phyloP scores from a whole-genome alignment of 2,329 filamentous ascomycete species.

The Dothistroma pini region DNA sequence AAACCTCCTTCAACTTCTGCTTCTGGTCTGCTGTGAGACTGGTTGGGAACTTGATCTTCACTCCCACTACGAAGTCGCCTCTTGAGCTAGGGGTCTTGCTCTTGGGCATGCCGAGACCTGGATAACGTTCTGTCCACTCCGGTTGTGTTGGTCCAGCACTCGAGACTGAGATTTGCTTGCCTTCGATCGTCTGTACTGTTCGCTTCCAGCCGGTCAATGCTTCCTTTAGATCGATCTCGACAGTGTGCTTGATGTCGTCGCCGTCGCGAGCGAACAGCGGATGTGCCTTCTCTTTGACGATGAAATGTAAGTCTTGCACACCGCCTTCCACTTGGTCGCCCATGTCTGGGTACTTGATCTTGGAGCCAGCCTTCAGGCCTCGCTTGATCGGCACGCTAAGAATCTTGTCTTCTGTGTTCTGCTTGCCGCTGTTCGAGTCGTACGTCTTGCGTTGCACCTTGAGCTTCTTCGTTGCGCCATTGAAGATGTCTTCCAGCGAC shows the following conservation, averaged over 20 bases:
- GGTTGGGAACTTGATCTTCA: constrained; percentile 90
- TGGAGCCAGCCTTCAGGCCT: constrained; percentile 92
- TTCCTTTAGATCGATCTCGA: constrained; percentile 87
- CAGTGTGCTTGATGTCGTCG: constrained; percentile 74
- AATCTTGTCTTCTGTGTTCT: constrained; percentile 81
- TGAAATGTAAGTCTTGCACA: constrained; percentile 91
- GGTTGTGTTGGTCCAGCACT: constrained; percentile 83
- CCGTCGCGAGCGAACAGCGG: constrained; percentile 79
- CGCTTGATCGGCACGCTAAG: constrained; percentile 94
- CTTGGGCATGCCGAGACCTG: constrained; percentile 87
- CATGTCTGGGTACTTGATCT: constrained; percentile 98
- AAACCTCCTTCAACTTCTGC: constrained; percentile 71
- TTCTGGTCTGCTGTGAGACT: constrained; percentile 75
- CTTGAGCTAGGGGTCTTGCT: constrained; percentile 82
- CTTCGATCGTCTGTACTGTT: constrained; percentile 91
- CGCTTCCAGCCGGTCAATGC: constrained; percentile 90
- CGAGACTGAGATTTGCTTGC: constrained; percentile 74
- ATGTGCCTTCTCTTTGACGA: constrained; percentile 92
- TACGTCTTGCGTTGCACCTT: constrained; percentile 97
- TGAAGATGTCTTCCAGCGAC: constrained; percentile 82
- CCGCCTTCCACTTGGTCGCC: constrained; percentile 96
- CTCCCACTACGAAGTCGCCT: constrained; percentile 83
- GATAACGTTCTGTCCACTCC: constrained; percentile 75
- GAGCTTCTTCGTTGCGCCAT: constrained; percentile 90
- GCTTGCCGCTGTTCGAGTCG: constrained; percentile 74